A percentile compares a stretch with the other conserved stretches of the same genome.
Evolutionary conservation across 2,329 filamentous ascomycete species (phyloP).

Genomic region (Incumbomyces lentus): DNA sequence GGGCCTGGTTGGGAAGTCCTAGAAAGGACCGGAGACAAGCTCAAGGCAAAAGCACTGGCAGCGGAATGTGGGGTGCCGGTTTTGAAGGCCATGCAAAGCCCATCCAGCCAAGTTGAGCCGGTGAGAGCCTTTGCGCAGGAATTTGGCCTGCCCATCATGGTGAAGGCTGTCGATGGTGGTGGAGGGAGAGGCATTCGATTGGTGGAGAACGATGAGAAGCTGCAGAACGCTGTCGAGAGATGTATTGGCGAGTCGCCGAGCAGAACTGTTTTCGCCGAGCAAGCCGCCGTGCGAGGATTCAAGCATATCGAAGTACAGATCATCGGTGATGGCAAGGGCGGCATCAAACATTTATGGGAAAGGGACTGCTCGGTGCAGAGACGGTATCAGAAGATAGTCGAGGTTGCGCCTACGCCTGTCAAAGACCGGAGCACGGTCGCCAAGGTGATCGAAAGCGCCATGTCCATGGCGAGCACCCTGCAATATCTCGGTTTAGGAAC

Average conservation of each 20-base stretch:
- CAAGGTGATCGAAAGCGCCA: constrained; percentile 43
- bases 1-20: constrained; percentile 50
- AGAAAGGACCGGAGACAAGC: constrained; percentile 46
- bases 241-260: constrained; percentile 51
- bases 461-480: constrained; percentile 42
- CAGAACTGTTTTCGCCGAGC: constrained; percentile 48
- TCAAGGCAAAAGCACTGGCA: constrained; percentile 44
- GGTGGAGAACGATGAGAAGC: constrained; percentile 33
- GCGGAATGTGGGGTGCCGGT: constrained; percentile 43
- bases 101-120: constrained; percentile 34
- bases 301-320: constrained; percentile 54
- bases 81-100: constrained; percentile 36
- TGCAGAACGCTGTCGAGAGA: constrained; percentile 39
- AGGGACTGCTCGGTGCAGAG: constrained; percentile 52
- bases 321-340: constrained; percentile 44
- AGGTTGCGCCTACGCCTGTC: constrained; percentile 46
- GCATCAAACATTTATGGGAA: constrained; percentile 48
- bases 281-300: constrained; percentile 52
- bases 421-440: constrained; percentile 37
- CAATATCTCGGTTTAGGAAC: constrained; percentile 51
- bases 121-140: constrained; percentile 48
- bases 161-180: constrained; percentile 56
- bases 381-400: constrained; percentile 52
- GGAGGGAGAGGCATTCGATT: constrained; percentile 52
- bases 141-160: constrained; percentile 46